Conservation (phyloP, 495 filamentous ascomycete genomes). For the Lophiostoma macrostomum region DNA sequence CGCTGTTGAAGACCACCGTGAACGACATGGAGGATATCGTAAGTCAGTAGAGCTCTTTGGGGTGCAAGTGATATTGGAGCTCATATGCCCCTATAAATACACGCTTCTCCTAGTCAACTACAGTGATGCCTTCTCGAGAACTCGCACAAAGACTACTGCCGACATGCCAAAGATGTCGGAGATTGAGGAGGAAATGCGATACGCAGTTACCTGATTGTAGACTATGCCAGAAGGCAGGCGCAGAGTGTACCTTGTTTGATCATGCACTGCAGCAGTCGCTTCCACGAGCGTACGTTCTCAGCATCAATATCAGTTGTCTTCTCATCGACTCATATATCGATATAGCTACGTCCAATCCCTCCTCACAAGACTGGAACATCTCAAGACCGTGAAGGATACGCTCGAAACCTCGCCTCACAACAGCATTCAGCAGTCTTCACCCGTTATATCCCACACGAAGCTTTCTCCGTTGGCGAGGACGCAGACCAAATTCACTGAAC, state of each 20-base stretch:
- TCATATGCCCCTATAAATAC: no score
- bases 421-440: background rate
- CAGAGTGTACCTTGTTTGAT: slow-evolving; percentile 11
- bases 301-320: background rate
- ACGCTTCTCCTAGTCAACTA: background rate
- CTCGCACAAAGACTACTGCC: slow-evolving; percentile 5
- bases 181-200: slow-evolving; percentile 17
- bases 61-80: no score
- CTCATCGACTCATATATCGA: no score
- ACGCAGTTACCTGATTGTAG: slow-evolving; percentile 13
- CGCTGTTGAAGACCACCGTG: no score
- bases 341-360: slow-evolving; percentile 13
- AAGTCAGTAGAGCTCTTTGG: no score
- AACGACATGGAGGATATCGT: no score
- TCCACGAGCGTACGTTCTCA: slow-evolving; percentile 8
- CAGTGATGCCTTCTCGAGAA: slow-evolving; percentile 5
- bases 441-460: background rate
- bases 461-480: no score
- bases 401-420: background rate
- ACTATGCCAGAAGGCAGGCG: slow-evolving; percentile 12
- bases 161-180: slow-evolving; percentile 12
- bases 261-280: slow-evolving; percentile 16
- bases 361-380: slow-evolving; percentile 6
- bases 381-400: slow-evolving; percentile 6
- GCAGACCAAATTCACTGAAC: no score